Percentiles rank a stretch among this genome's conserved stretches.
Evolutionary conservation across 768 basidiomycete species (phyloP).

Genomic region (Trametes cingulata): DNA sequence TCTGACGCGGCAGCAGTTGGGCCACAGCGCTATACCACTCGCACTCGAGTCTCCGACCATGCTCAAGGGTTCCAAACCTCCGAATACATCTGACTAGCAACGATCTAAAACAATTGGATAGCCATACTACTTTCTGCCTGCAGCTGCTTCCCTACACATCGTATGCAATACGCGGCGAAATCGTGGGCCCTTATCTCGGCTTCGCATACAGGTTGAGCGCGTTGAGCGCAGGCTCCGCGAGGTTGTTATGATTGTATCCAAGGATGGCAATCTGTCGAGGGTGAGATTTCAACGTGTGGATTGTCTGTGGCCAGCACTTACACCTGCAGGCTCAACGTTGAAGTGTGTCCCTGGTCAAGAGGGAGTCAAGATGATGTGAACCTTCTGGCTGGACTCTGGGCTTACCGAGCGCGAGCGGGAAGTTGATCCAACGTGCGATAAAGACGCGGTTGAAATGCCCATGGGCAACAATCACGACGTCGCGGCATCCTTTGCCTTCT

Average conservation of each 20-base stretch:
- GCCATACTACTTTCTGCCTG: too few species aligned
- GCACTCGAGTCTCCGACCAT: neutral
- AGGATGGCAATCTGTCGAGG: constrained; percentile 68
- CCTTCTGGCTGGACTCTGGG: neutral
- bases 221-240: constrained; percentile 76
- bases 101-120: neutral
- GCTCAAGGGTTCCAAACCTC: neutral
- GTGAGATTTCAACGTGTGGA: neutral
- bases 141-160: neutral
- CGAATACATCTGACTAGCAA: neutral
- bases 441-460: constrained; percentile 79
- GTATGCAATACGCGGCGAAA: neutral
- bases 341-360: constrained; percentile 63
- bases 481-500: constrained; percentile 63
- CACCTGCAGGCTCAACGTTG: constrained; percentile 83
- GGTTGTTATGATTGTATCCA: constrained; percentile 79
- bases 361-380: constrained; percentile 12
- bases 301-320: constrained; percentile 33
- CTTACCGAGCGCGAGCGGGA: constrained; percentile 60
- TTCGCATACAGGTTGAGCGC: constrained; percentile 68
- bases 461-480: constrained; percentile 89
- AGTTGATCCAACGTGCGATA: constrained; percentile 80
- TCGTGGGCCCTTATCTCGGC: neutral
- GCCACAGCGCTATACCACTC: too few species aligned
- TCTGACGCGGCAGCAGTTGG: constrained; percentile 1